These are phyloP conservation scores for Corylus americana DNA, from an alignment of 306 rosid genomes.

Conservation along the genomic window DNA sequence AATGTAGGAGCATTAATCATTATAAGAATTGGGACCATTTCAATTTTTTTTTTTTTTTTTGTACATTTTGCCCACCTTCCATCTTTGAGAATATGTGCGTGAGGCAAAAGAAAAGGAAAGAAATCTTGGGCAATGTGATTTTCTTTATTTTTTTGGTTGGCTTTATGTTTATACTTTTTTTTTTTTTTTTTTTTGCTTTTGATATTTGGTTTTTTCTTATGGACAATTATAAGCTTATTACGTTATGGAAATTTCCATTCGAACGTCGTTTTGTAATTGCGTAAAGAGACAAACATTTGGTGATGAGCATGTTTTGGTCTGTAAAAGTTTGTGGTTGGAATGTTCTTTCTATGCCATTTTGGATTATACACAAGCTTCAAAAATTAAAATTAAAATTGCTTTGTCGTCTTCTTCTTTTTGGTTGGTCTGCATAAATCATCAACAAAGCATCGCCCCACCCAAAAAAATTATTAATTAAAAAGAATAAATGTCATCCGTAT, in stretches of 20 bases:
- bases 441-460: neutral
- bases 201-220: neutral
- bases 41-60: neutral
- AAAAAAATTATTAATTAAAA: neutral
- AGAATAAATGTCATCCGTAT: neutral
- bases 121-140: neutral
- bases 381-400: neutral
- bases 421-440: neutral
- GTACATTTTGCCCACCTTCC: neutral
- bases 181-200: neutral
- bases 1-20: too few species aligned
- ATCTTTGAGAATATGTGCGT: neutral
- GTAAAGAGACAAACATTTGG: neutral
- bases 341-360: neutral
- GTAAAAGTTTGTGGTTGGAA: neutral
- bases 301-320: neutral
- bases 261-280: neutral
- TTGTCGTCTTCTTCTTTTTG: neutral
- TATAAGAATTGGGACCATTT: conserved; percentile 40
- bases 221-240: neutral
- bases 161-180: neutral
- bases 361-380: neutral
- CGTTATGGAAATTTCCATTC: neutral
- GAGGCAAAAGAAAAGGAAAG: neutral
- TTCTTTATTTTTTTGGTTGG: neutral